Base-by-base conservation (phyloP, 148 eudicot genomes). In the Rhododendron griersonianum region DNA sequence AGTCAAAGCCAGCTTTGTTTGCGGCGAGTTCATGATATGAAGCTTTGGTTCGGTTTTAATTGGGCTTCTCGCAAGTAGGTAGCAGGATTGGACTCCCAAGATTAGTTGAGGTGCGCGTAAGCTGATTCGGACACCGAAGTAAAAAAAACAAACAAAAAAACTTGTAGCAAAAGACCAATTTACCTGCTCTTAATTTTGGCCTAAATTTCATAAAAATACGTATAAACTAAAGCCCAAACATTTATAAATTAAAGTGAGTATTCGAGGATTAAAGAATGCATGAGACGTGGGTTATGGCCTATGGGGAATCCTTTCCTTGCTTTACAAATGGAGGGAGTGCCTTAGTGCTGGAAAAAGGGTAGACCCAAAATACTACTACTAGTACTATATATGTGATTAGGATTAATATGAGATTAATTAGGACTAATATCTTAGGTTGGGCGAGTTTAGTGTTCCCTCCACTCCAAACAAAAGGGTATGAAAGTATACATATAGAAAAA, bases 391-490 rank as follows among this genome's bases (percentile, higher is more conserved):
- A 57, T 21, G n/a, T 19, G n/a, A 15, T 61, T 61, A 19, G 67
- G 84, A 81, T 65, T n/a, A 28, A 25, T 25, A 69, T 2, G 63
- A 67, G 14, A 41, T 41, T 41, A 41, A 41, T 41, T 41, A 41
- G 45, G 45, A 41, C 45, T 41, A 30, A 48, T 82, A 83, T 81
- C 86, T 65, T 88, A 80, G 88, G 87, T 86, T 84, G 88, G 84
- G 87, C 81, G 76, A 85, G 86, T 86, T 75, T 51, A 87, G 85
- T 92, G 97, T 93, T 91, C 92, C 97, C 97, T 89, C 87, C 88
- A 88, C 88, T 90, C 91, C 92, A 91, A 93, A 90, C 97, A 93
- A 71, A 28, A 90, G 82, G 88, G 91, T 86, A 90, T 92, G 90
- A 91, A 81, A 78, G 51, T 81, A 39, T 76, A 7, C 45, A 73